These are phyloP conservation scores for Scedosporium boydii DNA, from an alignment of 2,329 filamentous ascomycete species.

Conservation along the genomic window DNA sequence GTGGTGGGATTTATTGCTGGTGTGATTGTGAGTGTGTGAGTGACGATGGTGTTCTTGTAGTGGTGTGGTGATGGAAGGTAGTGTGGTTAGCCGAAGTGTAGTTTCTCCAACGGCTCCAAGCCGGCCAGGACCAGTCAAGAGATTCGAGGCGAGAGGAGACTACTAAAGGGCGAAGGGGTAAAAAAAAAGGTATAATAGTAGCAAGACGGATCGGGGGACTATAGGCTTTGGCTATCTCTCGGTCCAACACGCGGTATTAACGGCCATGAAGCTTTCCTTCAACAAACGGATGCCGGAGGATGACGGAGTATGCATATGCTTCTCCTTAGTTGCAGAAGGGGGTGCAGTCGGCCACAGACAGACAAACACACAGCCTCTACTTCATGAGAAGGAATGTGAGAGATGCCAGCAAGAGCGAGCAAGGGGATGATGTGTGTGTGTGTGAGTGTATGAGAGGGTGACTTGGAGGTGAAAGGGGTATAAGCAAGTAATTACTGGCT, in stretches of 20 bases:
- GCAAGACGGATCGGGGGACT: background rate
- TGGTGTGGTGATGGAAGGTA: background rate
- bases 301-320: background rate
- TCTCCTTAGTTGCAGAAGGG: background rate
- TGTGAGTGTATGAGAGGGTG: background rate
- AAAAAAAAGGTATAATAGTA: conserved; percentile 1
- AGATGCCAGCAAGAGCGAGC: background rate
- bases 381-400: background rate
- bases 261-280: background rate
- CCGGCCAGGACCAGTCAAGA: background rate
- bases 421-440: background rate
- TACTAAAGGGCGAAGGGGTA: background rate
- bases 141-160: background rate
- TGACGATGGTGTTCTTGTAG: background rate
- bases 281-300: background rate
- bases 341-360: background rate
- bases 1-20: background rate
- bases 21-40: background rate
- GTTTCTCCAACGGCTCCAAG: background rate
- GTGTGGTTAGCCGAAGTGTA: background rate
- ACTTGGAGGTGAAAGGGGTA: background rate
- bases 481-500: conserved; percentile 5
- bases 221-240: background rate
- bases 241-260: background rate
- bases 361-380: background rate